A percentile compares a stretch with the other conserved stretches of the same genome.
These are phyloP conservation scores for Chenopodium suecicum DNA, from an alignment of 148 eudicot genomes.

Conservation along the genomic window DNA sequence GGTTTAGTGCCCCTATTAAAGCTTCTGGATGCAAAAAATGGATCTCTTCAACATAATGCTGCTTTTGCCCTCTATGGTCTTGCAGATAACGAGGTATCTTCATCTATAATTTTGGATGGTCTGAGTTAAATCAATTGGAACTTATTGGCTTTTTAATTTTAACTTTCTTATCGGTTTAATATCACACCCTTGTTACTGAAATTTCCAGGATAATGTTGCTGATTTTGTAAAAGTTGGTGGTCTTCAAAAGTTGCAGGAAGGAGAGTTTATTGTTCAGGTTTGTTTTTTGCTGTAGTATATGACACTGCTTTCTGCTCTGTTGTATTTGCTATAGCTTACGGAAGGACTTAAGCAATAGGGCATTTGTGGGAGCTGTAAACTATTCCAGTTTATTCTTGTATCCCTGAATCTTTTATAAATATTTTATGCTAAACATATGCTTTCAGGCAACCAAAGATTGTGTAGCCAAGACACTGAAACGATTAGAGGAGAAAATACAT, in stretches of 20 bases:
- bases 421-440: neutral
- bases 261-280: slow-evolving; percentile 87
- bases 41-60: slow-evolving; percentile 39
- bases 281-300: neutral
- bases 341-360: neutral
- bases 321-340: slow-evolving; percentile 1
- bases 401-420: neutral
- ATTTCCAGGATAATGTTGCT: slow-evolving; percentile 71
- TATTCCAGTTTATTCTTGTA: neutral
- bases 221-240: slow-evolving; percentile 71
- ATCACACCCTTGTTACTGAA: neutral
- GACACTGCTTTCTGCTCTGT: neutral
- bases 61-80: slow-evolving; percentile 42
- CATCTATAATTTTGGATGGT: neutral
- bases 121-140: neutral
- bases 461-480: slow-evolving; percentile 77
- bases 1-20: slow-evolving; percentile 34
- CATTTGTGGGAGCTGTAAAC: neutral
- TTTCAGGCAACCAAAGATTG: slow-evolving; percentile 86
- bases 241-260: slow-evolving; percentile 83
- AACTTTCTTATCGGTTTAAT: neutral
- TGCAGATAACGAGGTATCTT: slow-evolving; percentile 74
- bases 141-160: neutral
- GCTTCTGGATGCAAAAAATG: slow-evolving; percentile 37
- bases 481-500: slow-evolving; percentile 91